Conservation (phyloP, 2,329 filamentous ascomycete species). For the Plenodomus lindquistii region DNA sequence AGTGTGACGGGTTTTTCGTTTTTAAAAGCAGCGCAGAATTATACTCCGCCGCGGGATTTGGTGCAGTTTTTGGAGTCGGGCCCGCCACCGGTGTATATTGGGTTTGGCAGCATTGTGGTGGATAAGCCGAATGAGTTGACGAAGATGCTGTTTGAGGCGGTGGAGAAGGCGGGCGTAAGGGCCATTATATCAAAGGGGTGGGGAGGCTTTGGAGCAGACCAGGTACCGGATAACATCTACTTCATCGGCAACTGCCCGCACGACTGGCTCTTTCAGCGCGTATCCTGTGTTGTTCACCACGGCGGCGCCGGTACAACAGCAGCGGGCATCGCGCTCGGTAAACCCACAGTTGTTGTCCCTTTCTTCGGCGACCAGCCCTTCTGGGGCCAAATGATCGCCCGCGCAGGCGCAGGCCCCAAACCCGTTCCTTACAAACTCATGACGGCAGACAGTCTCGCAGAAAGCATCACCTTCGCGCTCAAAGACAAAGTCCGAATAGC, state of each 20-base stretch:
- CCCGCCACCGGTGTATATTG: slow-evolving; percentile 58
- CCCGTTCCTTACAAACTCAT: slow-evolving; percentile 54
- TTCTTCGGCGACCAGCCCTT: slow-evolving; percentile 64
- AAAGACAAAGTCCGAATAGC: slow-evolving; percentile 38
- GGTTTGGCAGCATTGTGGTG: slow-evolving; percentile 61
- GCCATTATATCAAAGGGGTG: slow-evolving; percentile 61
- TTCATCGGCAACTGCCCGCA: slow-evolving; percentile 60
- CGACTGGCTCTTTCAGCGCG: slow-evolving; percentile 62
- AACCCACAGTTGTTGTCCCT: slow-evolving; percentile 59
- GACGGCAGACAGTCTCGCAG: slow-evolving; percentile 50
- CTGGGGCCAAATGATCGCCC: slow-evolving; percentile 58
- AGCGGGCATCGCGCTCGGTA: slow-evolving; percentile 55
- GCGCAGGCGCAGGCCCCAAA: slow-evolving; percentile 53
- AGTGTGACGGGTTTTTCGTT: slow-evolving; percentile 55
- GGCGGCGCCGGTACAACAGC: slow-evolving; percentile 64
- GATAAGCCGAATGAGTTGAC: slow-evolving; percentile 54
- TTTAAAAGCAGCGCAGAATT: slow-evolving; percentile 36
- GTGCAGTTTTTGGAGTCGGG: slow-evolving; percentile 53
- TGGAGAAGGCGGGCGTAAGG: slow-evolving; percentile 43
- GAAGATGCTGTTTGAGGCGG: slow-evolving; percentile 53
- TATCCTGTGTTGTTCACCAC: slow-evolving; percentile 61
- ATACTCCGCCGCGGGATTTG: slow-evolving; percentile 48
- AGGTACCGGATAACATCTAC: slow-evolving; percentile 48
- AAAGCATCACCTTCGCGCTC: slow-evolving; percentile 53
- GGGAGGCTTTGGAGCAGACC: slow-evolving; percentile 48